Percentiles rank a stretch among this genome's conserved stretches.
Evolutionary conservation across 2,329 filamentous ascomycete genomes (phyloP).

Genomic region (Botrytis porri): DNA sequence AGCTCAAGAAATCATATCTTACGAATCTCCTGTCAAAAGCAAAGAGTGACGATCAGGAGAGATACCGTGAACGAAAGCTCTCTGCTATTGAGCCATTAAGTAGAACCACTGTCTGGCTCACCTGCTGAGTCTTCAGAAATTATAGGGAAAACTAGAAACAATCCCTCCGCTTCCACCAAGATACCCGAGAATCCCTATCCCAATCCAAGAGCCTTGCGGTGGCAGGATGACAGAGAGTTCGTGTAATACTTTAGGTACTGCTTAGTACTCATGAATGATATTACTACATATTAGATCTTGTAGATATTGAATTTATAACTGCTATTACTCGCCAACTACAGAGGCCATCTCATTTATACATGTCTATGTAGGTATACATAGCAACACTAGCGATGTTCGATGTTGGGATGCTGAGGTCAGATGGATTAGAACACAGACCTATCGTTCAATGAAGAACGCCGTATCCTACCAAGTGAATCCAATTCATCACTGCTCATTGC

Average conservation of each 20-base stretch:
- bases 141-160: not conserved
- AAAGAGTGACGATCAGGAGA: not conserved
- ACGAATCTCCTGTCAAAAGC: not conserved
- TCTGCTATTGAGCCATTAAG: not conserved
- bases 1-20: not conserved
- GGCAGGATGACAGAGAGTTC: not conserved
- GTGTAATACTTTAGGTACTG: not conserved
- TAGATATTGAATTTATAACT: not conserved
- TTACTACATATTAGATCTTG: not conserved
- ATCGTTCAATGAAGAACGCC: not conserved
- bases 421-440: not conserved
- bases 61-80: not conserved
- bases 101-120: not conserved
- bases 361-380: not conserved
- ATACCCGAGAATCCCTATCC: not conserved
- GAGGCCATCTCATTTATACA: not conserved
- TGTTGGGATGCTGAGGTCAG: not conserved
- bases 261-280: conserved; percentile 1
- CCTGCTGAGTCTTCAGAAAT: too few species aligned
- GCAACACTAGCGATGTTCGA: not conserved
- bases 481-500: not conserved
- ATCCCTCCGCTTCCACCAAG: not conserved
- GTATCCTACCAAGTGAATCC: not conserved
- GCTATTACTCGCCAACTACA: not conserved
- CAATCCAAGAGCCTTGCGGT: not conserved